Conservation (phyloP, 192 early-diverging fungal genomes). For the Dimargaris cristalligena region DNA sequence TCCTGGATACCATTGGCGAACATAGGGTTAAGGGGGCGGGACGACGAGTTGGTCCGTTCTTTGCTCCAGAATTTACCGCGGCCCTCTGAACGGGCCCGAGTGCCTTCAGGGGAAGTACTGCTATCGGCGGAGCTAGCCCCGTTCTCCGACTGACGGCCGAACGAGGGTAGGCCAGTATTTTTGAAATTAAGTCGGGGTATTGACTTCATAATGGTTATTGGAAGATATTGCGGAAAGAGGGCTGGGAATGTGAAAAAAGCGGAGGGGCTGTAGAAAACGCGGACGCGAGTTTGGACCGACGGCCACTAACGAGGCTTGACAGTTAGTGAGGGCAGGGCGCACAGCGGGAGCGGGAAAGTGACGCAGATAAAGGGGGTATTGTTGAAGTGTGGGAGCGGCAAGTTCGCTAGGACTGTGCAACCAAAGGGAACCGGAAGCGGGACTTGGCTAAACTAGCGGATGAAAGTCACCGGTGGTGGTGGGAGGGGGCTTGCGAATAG, state of each 20-base stretch:
- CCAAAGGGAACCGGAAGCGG: too few species aligned
- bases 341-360: too few species aligned
- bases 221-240: neutral
- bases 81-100: neutral
- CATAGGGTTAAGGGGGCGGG: neutral
- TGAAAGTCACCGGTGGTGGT: too few species aligned
- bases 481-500: too few species aligned
- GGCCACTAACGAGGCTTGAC: too few species aligned
- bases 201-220: neutral
- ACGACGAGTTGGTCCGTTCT: neutral
- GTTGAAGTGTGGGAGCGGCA: too few species aligned
- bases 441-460: too few species aligned
- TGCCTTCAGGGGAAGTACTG: neutral
- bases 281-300: too few species aligned
- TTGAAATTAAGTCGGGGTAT: slow-evolving; percentile 4
- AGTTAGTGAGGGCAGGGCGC: too few species aligned
- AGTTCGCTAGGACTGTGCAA: too few species aligned
- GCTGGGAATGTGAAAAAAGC: neutral
- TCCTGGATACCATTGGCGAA: slow-evolving; percentile 9
- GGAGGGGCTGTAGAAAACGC: too few species aligned
- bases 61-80: slow-evolving; percentile 3
- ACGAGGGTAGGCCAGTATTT: neutral
- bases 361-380: too few species aligned
- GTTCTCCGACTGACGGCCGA: neutral
- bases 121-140: neutral